A percentile compares a stretch with the other conserved stretches of the same genome.
Evolutionary conservation across 2,329 filamentous ascomycete genomes (phyloP).

Genomic region (Myriosclerotinia scirpicola): DNA sequence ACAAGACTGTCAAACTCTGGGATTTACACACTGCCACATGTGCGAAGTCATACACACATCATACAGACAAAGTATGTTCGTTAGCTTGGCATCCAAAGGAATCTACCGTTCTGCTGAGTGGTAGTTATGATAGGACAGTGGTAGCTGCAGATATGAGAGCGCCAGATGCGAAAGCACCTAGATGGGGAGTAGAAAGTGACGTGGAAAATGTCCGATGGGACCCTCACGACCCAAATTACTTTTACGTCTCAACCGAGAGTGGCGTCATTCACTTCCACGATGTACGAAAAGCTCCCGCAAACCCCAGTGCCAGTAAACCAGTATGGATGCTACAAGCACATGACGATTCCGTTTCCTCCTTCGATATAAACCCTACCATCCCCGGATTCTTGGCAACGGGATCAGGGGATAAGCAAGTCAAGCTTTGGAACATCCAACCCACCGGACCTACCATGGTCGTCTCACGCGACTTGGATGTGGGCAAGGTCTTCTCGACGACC

Average conservation of each 20-base stretch:
- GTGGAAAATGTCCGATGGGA: constrained; percentile 94
- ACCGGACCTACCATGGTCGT: constrained; percentile 87
- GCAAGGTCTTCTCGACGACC: constrained; percentile 86
- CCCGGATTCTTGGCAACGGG: constrained; percentile 93
- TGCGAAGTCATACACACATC: constrained; percentile 92
- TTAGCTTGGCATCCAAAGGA: constrained; percentile 89
- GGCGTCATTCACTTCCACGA: constrained; percentile 94
- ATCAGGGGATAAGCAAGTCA: constrained; percentile 91
- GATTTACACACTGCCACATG: constrained; percentile 89
- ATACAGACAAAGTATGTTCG: constrained; percentile 97
- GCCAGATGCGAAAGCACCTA: constrained; percentile 74
- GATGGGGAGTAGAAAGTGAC: constrained; percentile 94
- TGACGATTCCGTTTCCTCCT: constrained; percentile 85
- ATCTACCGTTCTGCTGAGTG: constrained; percentile 84
- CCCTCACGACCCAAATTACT: constrained; percentile 87
- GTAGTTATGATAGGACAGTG: constrained; percentile 91
- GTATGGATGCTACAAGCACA: constrained; percentile 96
- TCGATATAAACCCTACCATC: constrained; percentile 86
- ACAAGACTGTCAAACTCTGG: constrained; percentile 98
- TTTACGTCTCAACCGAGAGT: constrained; percentile 91
- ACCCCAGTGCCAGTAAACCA: constrained; percentile 74
- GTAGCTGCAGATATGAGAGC: constrained; percentile 97
- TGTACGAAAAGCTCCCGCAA: constrained; percentile 70
- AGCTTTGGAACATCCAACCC: constrained; percentile 88
- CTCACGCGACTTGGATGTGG: constrained; percentile 86